Conservation (phyloP, 75 land plant species). For the Chamaecyparis obtusa region DNA sequence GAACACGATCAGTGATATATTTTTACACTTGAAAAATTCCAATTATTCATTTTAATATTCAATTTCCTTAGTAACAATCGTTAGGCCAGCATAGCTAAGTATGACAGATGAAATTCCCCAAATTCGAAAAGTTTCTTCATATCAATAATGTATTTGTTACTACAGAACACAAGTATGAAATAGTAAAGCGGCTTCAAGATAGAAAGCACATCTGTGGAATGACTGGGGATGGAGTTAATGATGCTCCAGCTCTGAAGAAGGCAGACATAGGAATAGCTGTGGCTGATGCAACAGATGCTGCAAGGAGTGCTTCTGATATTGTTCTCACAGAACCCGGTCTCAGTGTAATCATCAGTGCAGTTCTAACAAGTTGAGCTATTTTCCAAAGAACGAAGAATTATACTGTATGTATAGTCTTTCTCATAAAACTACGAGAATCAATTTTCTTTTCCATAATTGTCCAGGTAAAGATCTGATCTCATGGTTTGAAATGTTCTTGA, state of each 20-base stretch:
- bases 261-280: conserved; percentile 95
- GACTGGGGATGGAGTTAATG: conserved; percentile 98
- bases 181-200: conserved; percentile 78
- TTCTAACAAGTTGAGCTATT: conserved; percentile 82
- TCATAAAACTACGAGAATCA: background rate
- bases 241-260: conserved; percentile 91
- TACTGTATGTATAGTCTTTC: conserved; percentile 34
- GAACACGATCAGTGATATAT: background rate
- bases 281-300: conserved; percentile 94
- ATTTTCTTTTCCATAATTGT: background rate
- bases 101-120: background rate
- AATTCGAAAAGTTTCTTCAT: background rate
- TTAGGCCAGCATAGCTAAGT: background rate
- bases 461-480: background rate
- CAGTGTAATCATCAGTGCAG: conserved; percentile 86
- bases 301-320: conserved; percentile 86
- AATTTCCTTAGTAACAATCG: background rate
- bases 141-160: background rate
- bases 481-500: background rate
- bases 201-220: conserved; percentile 83
- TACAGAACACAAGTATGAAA: conserved; percentile 93
- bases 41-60: background rate
- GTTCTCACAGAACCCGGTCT: conserved; percentile 92
- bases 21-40: background rate
- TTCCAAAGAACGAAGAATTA: conserved; percentile 96